A percentile compares a stretch with the other conserved stretches of the same genome.
These are phyloP conservation scores for Flaveria sonorensis DNA, from an alignment of 129 eudicot genomes.

Conservation along the genomic window DNA sequence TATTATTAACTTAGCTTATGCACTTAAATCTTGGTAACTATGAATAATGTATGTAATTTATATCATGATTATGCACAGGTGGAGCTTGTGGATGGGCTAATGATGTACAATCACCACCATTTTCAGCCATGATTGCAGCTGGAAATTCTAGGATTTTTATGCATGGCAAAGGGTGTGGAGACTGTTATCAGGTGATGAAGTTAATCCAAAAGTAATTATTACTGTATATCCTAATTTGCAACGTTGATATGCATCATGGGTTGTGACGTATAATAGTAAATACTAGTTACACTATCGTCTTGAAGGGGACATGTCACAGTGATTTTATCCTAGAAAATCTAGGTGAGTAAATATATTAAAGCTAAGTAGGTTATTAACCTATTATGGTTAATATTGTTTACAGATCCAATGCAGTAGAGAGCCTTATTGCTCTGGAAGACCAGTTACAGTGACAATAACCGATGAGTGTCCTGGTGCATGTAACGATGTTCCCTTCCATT, in stretches of 20 bases:
- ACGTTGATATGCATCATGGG: too few species aligned
- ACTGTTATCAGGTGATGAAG: slow-evolving; percentile 38
- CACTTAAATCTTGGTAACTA: not conserved
- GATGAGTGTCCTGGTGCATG: slow-evolving; percentile 49
- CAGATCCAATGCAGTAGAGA: slow-evolving; percentile 37
- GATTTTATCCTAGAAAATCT: too few species aligned
- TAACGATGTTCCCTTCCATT: slow-evolving; percentile 40
- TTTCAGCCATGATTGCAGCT: slow-evolving; percentile 38
- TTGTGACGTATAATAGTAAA: too few species aligned
- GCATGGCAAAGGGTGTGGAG: slow-evolving; percentile 46
- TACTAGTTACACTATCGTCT: too few species aligned
- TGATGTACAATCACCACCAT: slow-evolving; percentile 34
- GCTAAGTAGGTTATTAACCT: not conserved
- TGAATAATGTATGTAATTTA: not conserved
- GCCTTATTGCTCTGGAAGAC: slow-evolving; percentile 36
- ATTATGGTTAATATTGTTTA: not conserved
- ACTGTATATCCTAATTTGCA: too few species aligned
- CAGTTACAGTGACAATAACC: slow-evolving; percentile 39
- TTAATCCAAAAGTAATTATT: too few species aligned
- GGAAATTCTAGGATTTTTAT: slow-evolving; percentile 35
- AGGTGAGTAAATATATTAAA: not conserved
- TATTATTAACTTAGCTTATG: not conserved
- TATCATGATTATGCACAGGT: slow-evolving; percentile 19
- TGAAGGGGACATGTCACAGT: too few species aligned
- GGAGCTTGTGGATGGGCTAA: slow-evolving; percentile 49